Percentiles rank a stretch among this genome's conserved stretches.
phyloP scores from a whole-genome alignment of 805 yeast genomes.

The Debaryomyces maramus region DNA sequence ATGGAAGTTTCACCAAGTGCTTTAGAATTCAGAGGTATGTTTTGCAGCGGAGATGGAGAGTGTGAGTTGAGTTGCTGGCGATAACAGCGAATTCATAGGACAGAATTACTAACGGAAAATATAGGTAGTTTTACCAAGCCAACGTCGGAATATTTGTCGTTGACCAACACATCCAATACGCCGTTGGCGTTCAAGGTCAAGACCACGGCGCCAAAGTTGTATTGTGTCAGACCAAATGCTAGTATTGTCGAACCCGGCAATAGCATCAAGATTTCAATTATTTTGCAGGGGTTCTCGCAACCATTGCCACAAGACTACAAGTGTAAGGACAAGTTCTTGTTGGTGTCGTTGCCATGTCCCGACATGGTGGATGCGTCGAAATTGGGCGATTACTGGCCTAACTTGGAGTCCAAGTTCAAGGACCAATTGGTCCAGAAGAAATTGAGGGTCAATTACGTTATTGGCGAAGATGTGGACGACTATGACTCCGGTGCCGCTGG shows the following conservation, averaged over 20 bases:
- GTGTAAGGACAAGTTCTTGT: constrained; percentile 89
- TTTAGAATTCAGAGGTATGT: constrained; percentile 79
- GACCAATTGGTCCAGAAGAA: constrained; percentile 59
- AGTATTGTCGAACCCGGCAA: constrained; percentile 75
- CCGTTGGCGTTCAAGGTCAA: constrained; percentile 90
- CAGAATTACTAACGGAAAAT: background rate
- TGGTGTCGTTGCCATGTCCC: constrained; percentile 81
- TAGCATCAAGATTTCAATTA: constrained; percentile 71
- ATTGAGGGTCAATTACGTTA: constrained; percentile 59
- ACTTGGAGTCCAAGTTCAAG: constrained; percentile 60
- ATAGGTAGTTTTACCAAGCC: constrained; percentile 75
- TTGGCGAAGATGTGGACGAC: constrained; percentile 27
- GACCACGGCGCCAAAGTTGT: constrained; percentile 94
- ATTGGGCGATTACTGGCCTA: constrained; percentile 75
- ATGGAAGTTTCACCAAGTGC: constrained; percentile 74
- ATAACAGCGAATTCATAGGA: too few species aligned
- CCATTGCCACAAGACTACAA: constrained; percentile 73
- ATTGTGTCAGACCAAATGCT: constrained; percentile 96
- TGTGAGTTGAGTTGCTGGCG: too few species aligned
- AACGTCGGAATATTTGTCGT: constrained; percentile 60
- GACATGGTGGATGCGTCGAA: constrained; percentile 52
- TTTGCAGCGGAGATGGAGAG: too few species aligned
- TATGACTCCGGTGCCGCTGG: constrained; percentile 10
- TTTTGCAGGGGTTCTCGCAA: constrained; percentile 77
- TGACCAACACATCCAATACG: constrained; percentile 55